Evolutionary conservation across 2,329 filamentous ascomycete species (phyloP), one percentile per base, ranked within the genome.

Genomic region (Epichloe typhina): DNA sequence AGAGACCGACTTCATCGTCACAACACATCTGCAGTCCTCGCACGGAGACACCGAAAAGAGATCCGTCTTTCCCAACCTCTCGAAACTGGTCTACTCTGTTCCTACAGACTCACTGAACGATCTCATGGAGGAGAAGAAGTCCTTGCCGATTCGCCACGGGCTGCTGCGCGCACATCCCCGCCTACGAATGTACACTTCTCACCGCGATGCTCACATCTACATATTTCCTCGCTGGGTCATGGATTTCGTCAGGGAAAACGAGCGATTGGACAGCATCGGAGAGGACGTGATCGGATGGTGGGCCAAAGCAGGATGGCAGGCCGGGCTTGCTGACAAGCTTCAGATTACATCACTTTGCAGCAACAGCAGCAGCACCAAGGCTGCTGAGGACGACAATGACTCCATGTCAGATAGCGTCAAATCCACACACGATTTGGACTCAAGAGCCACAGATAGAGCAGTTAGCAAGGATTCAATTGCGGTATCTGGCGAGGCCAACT

Each of bases 261-360:
- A 90, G 33, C 82, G 78, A 11, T 80, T 98, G 55, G 87, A 95
- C 59, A 94, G 84, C 51, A 82, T 98, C 46, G 86, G 86, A 35
- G 91, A 97, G 65, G 91, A 97, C 61, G 81, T 96, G 5, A 73
- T 97, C 15, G 89, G 90, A 6, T 95, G 88, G 86, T 95, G 90
- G 89, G 88, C 90, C 36, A 97, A 97, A 65, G 82, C 91, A 1
- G 82, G 83, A 50, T 98, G 93, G 93, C 90, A 97, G 66, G 73
- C 78, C 3, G 86, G 88, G 0, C 72, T 96, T 3, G 80, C 79
- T 0, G 80, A 85, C 48, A 96, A 95, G 66, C 74, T 97, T 7
- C 79, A 82, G 1, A 70, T 95, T 49, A 71, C 78, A 47, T 74
- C 83, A 43, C 77, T 91, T 4, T 72, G 76, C 13, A 61, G 64